Evolutionary conservation across 768 basidiomycete genomes (phyloP).

Genomic region (Austroboletus eburneus): DNA sequence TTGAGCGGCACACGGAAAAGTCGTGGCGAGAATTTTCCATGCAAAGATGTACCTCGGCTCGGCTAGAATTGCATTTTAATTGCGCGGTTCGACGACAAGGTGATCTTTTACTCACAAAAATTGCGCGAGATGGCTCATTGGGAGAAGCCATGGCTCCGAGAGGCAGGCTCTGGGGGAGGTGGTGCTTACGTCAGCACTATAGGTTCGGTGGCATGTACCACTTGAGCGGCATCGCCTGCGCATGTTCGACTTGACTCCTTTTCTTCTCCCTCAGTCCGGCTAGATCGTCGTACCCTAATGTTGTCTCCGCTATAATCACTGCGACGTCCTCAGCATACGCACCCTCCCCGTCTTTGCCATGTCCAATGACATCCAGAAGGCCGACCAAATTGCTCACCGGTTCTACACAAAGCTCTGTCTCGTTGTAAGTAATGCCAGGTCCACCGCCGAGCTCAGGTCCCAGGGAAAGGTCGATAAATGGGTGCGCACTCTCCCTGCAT

Average conservation of each 20-base stretch:
- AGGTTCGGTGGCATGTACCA: constrained; percentile 14
- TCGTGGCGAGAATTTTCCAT: neutral
- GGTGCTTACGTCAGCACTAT: constrained; percentile 22
- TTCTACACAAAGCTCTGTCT: constrained; percentile 81
- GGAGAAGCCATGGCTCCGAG: neutral
- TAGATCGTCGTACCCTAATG: constrained; percentile 31
- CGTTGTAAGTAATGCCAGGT: constrained; percentile 67
- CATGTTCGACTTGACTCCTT: constrained; percentile 21
- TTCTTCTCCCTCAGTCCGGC: constrained; percentile 6
- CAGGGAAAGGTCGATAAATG: constrained; percentile 71
- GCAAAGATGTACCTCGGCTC: no score
- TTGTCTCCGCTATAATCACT: constrained; percentile 23
- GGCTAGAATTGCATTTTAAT: neutral
- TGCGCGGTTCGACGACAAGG: constrained; percentile 1
- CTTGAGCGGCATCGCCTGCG: constrained; percentile 15
- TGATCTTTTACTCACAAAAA: neutral
- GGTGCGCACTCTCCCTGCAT: constrained; percentile 43
- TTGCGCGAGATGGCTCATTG: constrained; percentile 7
- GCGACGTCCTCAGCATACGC: constrained; percentile 5
- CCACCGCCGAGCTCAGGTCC: constrained; percentile 45
- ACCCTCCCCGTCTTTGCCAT: constrained; percentile 32
- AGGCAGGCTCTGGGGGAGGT: constrained; percentile 16
- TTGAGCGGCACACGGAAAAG: no score
- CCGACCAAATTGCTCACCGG: constrained; percentile 83
- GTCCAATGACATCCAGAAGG: constrained; percentile 58